Conservation (phyloP, 1,284 basidiomycete genomes). For the Volvariella surrecta region DNA sequence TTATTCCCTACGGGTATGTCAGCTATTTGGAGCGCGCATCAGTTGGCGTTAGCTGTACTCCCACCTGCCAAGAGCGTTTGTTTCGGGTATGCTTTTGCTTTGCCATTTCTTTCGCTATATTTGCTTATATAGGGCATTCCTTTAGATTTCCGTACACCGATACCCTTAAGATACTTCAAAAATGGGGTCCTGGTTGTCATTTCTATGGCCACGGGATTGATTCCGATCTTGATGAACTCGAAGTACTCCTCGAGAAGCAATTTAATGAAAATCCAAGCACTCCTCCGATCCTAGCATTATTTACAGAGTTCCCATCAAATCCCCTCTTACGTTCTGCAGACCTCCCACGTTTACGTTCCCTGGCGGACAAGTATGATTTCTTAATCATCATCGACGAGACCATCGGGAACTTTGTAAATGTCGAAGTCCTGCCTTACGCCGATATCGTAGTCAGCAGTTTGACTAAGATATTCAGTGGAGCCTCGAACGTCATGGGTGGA, state of each 20-base stretch:
- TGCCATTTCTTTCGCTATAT: not conserved
- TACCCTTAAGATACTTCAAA: slow-evolving; percentile 93
- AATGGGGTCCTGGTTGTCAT: slow-evolving; percentile 94
- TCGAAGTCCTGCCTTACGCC: slow-evolving; percentile 83
- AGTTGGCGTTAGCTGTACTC: slow-evolving; percentile 47
- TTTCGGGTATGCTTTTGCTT: slow-evolving; percentile 65
- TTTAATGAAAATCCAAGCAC: slow-evolving; percentile 28
- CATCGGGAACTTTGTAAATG: slow-evolving; percentile 94
- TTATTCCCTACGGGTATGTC: slow-evolving; percentile 87
- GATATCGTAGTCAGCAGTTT: slow-evolving; percentile 94
- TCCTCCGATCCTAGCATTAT: slow-evolving; percentile 55
- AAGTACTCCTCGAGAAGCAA: slow-evolving; percentile 50
- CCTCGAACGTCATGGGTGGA: slow-evolving; percentile 96
- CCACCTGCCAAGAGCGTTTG: slow-evolving; percentile 79
- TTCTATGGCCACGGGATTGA: slow-evolving; percentile 84
- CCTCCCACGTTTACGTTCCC: slow-evolving; percentile 64
- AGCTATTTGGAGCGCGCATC: slow-evolving; percentile 89
- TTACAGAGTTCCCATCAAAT: slow-evolving; percentile 92
- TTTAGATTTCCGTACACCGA: slow-evolving; percentile 93
- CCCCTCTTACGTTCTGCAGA: slow-evolving; percentile 84
- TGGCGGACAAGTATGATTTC: slow-evolving; percentile 89
- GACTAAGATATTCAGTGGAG: slow-evolving; percentile 94
- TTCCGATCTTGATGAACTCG: slow-evolving; percentile 69
- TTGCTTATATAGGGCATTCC: slow-evolving; percentile 3
- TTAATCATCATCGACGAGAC: slow-evolving; percentile 93